These are phyloP conservation scores for Mortierella sp. DNA, from an alignment of 371 early-diverging fungal species.

Conservation along the genomic window DNA sequence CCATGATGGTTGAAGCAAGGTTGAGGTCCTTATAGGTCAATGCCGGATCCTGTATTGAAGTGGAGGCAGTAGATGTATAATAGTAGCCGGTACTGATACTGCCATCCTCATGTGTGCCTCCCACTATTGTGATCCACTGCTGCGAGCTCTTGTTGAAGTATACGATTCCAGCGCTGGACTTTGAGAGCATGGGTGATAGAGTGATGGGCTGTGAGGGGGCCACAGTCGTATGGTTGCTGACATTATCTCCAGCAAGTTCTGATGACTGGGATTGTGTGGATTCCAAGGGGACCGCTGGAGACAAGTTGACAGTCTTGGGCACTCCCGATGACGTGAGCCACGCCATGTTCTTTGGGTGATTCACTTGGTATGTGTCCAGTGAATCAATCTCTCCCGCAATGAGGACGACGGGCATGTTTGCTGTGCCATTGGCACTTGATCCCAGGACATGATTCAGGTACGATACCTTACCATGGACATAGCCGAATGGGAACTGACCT, in stretches of 20 bases:
- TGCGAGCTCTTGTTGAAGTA: conserved; percentile 18
- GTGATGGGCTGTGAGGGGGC: neutral
- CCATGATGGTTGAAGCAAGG: conserved; percentile 6
- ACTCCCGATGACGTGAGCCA: conserved; percentile 32
- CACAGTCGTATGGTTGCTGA: neutral
- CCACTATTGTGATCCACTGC: conserved; percentile 38
- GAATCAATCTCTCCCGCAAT: conserved; percentile 39
- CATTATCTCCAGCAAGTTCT: too few species aligned
- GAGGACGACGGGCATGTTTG: conserved; percentile 7
- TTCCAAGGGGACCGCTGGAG: conserved; percentile 11
- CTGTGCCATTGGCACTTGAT: conserved; percentile 10
- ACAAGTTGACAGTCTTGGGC: conserved; percentile 31
- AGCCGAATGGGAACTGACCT: conserved; percentile 25
- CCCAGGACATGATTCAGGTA: conserved; percentile 31
- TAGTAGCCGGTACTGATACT: conserved; percentile 29
- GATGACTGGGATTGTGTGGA: too few species aligned
- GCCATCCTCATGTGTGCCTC: conserved; percentile 18
- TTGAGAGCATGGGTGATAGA: neutral
- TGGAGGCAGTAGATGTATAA: conserved; percentile 8
- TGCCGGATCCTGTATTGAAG: neutral
- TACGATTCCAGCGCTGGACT: conserved; percentile 28
- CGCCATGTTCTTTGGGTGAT: conserved; percentile 21
- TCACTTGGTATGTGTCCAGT: conserved; percentile 28
- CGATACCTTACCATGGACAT: conserved; percentile 29
- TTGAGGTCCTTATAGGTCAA: conserved; percentile 14